These are phyloP conservation scores for Coemansia sp. DNA, from an alignment of 192 early-diverging fungal species.

Conservation along the genomic window DNA sequence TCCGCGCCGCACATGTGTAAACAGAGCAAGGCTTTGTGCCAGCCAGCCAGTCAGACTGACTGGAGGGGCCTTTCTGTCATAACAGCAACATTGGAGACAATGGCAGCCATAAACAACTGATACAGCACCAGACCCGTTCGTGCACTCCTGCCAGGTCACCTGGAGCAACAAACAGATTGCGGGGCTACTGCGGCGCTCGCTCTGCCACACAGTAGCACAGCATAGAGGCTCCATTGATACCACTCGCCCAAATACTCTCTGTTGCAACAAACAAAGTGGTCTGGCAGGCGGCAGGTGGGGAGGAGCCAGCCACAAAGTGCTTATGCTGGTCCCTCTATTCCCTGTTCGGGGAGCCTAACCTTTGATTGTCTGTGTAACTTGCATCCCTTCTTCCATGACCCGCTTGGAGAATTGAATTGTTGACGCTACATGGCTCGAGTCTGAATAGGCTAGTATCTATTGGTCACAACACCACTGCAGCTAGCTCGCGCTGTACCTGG, in stretches of 20 bases:
- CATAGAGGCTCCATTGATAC: neutral
- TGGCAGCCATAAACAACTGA: neutral
- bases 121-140: neutral
- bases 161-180: slow-evolving; percentile 2
- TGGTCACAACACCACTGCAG: slow-evolving; percentile 16
- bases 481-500: slow-evolving; percentile 41
- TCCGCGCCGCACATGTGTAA: neutral
- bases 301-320: neutral
- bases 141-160: slow-evolving; percentile 6
- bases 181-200: slow-evolving; percentile 7
- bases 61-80: neutral
- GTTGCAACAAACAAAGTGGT: neutral
- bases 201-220: slow-evolving; percentile 1
- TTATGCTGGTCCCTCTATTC: neutral
- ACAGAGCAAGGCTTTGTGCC: neutral
- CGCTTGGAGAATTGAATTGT: no score
- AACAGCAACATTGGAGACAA: slow-evolving; percentile 7
- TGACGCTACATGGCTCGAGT: no score
- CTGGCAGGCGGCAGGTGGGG: neutral
- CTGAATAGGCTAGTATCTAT: neutral
- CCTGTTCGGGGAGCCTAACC: neutral
- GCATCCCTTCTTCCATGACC: neutral
- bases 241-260: neutral
- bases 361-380: neutral
- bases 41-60: neutral